These are phyloP conservation scores for Ilex paraguariensis DNA, from an alignment of 305 asterid genomes.

Conservation along the genomic window DNA sequence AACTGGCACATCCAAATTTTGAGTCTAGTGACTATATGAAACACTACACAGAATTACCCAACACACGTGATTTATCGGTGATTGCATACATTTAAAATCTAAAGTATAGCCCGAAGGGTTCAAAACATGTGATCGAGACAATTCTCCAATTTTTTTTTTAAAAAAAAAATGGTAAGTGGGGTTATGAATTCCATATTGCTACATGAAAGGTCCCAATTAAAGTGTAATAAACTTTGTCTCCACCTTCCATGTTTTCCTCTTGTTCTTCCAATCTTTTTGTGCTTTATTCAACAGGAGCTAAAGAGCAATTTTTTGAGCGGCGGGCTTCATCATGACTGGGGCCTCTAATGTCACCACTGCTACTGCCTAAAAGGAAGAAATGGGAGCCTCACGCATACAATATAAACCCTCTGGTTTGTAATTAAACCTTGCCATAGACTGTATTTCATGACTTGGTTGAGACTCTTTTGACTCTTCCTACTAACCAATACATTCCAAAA, in stretches of 20 bases:
- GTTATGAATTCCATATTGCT: slow-evolving; percentile 10
- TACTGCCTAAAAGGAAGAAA: slow-evolving; percentile 27
- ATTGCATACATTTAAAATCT: too few relatives aligned
- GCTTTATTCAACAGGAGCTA: slow-evolving; percentile 23
- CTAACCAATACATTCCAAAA: too few relatives aligned
- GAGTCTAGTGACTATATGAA: too few relatives aligned
- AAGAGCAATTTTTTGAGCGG: slow-evolving; percentile 50
- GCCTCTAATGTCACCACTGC: slow-evolving; percentile 32
- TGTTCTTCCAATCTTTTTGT: slow-evolving; percentile 6
- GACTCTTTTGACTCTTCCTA: too few relatives aligned
- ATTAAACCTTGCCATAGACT: background rate
- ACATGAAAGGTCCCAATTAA: slow-evolving; percentile 26
- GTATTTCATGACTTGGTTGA: background rate
- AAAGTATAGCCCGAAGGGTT: too few relatives aligned
- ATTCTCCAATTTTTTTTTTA: background rate
- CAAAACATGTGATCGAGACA: background rate
- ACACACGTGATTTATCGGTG: too few relatives aligned
- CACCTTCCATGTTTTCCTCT: slow-evolving; percentile 24
- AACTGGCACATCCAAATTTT: too few relatives aligned
- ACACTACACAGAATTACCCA: too few relatives aligned
- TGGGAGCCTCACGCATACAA: slow-evolving; percentile 41
- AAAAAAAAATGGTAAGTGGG: slow-evolving; percentile 20
- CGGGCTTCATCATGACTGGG: slow-evolving; percentile 61
- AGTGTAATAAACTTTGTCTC: slow-evolving; percentile 33
- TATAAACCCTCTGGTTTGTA: slow-evolving; percentile 5